Base-by-base conservation (phyloP, 345 rosid genomes). In the Hibiscus tridactylites region DNA sequence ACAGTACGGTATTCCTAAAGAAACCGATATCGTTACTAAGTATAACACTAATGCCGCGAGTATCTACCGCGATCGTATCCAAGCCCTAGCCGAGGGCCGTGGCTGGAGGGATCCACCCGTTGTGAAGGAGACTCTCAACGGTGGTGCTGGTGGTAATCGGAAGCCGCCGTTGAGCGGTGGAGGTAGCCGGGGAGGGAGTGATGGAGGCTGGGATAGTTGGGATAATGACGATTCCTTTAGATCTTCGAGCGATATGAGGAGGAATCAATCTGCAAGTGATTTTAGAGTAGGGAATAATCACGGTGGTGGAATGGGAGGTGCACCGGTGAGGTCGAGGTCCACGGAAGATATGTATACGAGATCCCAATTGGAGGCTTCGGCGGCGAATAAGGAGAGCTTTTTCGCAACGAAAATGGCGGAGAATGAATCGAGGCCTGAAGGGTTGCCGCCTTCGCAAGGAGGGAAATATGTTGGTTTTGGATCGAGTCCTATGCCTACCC, bases 391-490 rank as follows among this genome's bases (percentile, higher is more conserved):
- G 71, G 99, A 92, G 71, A 58, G 79, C 26, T 95, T 92, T 74
- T 95, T 95, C 26, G 88, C 97, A 0, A 74, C 72, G 58, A 90
- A 80, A 76, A 79, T 88, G 75, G 85, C 82, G 1, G 99, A 92
- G 83, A 95, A 95, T 74, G 93, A 90, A 67, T 73, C 88, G 1
- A 83, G 86, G 75, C 97, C 99, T 1, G 97, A 92, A 13, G 99
- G 97, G 5, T 19, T 95, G n/a, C 96, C 97, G 5, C 99, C 99
- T 6, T 90, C 99, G 0, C 92, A 89, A 74, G 99, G 97, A 0
- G 99, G 99, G 21, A 95, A 90, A 78, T 95, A 90, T 76, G 97
- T 95, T 1, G 99, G 99, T 31, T 95, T 95, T 61, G 97, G 99
- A 80, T 95, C 97, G 6, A 83, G 85, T 65, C 87, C 93, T 8